Conservation (phyloP, 306 rosid species). For the Pachyrhizus erosus region DNA sequence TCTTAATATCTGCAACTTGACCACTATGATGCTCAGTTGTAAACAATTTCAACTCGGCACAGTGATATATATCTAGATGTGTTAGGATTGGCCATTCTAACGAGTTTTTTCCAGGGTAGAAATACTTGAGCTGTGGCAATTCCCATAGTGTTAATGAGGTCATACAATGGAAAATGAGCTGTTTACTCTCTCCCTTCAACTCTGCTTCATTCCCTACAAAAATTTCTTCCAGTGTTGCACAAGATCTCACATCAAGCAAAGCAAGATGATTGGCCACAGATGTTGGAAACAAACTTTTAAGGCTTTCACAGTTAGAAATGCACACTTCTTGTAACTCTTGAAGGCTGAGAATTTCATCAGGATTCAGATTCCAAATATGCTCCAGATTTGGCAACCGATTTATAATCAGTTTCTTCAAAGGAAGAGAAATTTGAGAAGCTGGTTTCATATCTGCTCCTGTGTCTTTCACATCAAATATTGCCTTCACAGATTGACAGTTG, state of each 20-base stretch:
- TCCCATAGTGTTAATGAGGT: neutral
- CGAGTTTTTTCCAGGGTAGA: neutral
- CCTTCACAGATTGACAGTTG: neutral
- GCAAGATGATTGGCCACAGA: slow-evolving; percentile 37
- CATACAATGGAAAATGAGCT: neutral
- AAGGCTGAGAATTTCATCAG: neutral
- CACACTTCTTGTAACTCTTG: slow-evolving; percentile 9
- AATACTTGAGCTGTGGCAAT: slow-evolving; percentile 25
- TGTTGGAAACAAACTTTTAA: slow-evolving; percentile 29
- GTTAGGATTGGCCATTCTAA: neutral
- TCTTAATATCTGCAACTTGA: neutral
- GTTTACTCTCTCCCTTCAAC: neutral
- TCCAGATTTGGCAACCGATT: slow-evolving; percentile 45
- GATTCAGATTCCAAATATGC: slow-evolving; percentile 42
- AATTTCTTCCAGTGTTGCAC: slow-evolving; percentile 35
- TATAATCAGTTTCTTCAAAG: slow-evolving; percentile 32
- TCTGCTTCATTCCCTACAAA: neutral
- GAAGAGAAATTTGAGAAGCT: neutral
- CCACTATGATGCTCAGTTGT: neutral
- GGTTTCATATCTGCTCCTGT: neutral
- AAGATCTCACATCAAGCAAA: slow-evolving; percentile 7
- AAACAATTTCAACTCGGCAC: neutral
- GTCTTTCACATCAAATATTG: slow-evolving; percentile 28
- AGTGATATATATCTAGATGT: slow-evolving; percentile 4
- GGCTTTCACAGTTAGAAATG: slow-evolving; percentile 23